A percentile compares a stretch with the other conserved stretches of the same genome.
phyloP scores from a whole-genome alignment of 2,329 filamentous ascomycete genomes.

The Rugonectria rugulosa region DNA sequence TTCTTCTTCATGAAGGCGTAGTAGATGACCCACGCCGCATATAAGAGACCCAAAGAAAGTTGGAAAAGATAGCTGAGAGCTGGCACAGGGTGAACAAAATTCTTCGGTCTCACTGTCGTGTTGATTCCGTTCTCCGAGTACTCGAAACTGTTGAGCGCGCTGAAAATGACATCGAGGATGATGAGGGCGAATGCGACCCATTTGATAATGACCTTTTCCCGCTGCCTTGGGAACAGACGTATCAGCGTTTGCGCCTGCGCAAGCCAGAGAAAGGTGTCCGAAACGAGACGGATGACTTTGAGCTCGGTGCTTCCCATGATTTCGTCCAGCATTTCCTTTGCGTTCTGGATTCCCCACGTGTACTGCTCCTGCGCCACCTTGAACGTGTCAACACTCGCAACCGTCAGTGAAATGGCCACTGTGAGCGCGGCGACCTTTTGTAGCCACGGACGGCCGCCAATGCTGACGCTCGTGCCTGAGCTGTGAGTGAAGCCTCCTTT shows the following conservation, averaged over 20 bases:
- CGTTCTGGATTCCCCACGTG: slow-evolving; percentile 79
- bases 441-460: slow-evolving; percentile 91
- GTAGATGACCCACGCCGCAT: slow-evolving; percentile 93
- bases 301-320: slow-evolving; percentile 88
- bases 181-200: slow-evolving; percentile 97
- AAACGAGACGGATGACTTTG: slow-evolving; percentile 89
- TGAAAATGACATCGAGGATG: slow-evolving; percentile 88
- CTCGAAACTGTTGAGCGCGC: slow-evolving; percentile 86
- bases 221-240: slow-evolving; percentile 91
- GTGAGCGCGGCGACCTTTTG: slow-evolving; percentile 82
- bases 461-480: slow-evolving; percentile 79
- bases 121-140: slow-evolving; percentile 59
- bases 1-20: slow-evolving; percentile 91
- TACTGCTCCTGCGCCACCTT: slow-evolving; percentile 85
- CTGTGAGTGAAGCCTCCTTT: slow-evolving; percentile 88
- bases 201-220: slow-evolving; percentile 98
- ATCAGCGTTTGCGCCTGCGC: slow-evolving; percentile 97
- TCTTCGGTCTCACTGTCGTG: slow-evolving; percentile 68
- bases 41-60: slow-evolving; percentile 83
- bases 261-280: slow-evolving; percentile 95
- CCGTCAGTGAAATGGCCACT: slow-evolving; percentile 85
- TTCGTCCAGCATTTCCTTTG: slow-evolving; percentile 73
- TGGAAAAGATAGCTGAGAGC: slow-evolving; percentile 92
- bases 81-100: slow-evolving; percentile 89
- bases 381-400: slow-evolving; percentile 92